These are phyloP conservation scores for Sideroxylon spinosum DNA, from an alignment of 179 eudicot genomes.

Conservation along the genomic window DNA sequence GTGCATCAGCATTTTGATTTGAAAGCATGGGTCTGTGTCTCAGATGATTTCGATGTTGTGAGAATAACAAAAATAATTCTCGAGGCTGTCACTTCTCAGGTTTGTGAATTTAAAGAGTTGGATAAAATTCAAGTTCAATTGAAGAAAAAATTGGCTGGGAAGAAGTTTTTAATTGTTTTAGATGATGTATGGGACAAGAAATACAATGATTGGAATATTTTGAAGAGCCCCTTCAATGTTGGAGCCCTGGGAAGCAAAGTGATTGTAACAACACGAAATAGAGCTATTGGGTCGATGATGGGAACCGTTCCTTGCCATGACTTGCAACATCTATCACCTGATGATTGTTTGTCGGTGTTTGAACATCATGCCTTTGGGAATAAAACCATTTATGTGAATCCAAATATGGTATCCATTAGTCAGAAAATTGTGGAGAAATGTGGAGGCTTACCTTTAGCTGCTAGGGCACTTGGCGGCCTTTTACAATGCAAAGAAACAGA, in stretches of 20 bases:
- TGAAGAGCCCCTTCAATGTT: slow-evolving; percentile 8
- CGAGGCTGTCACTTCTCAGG: neutral
- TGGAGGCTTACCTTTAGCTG: slow-evolving; percentile 20
- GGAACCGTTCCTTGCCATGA: neutral
- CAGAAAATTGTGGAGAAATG: slow-evolving; percentile 21
- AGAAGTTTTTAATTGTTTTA: slow-evolving; percentile 15
- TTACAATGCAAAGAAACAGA: too few relatives aligned
- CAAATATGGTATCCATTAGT: slow-evolving; percentile 6
- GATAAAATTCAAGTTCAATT: slow-evolving; percentile 11
- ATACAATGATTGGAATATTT: neutral
- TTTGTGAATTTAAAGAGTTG: neutral
- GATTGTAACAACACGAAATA: slow-evolving; percentile 22
- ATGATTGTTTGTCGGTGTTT: slow-evolving; percentile 23
- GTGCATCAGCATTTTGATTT: slow-evolving; percentile 11
- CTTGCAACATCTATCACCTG: slow-evolving; percentile 6
- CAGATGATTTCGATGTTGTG: slow-evolving; percentile 17
- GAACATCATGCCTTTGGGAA: slow-evolving; percentile 12
- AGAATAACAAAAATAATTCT: slow-evolving; percentile 21
- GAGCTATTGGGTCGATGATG: slow-evolving; percentile 1
- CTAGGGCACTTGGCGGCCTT: neutral
- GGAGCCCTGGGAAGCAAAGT: slow-evolving; percentile 17
- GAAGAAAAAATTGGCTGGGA: neutral
- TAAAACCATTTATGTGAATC: neutral
- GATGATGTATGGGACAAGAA: slow-evolving; percentile 26
- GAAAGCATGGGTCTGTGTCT: slow-evolving; percentile 22